Conservation (phyloP, 2,329 filamentous ascomycete species). For the Rosellinia necatrix region DNA sequence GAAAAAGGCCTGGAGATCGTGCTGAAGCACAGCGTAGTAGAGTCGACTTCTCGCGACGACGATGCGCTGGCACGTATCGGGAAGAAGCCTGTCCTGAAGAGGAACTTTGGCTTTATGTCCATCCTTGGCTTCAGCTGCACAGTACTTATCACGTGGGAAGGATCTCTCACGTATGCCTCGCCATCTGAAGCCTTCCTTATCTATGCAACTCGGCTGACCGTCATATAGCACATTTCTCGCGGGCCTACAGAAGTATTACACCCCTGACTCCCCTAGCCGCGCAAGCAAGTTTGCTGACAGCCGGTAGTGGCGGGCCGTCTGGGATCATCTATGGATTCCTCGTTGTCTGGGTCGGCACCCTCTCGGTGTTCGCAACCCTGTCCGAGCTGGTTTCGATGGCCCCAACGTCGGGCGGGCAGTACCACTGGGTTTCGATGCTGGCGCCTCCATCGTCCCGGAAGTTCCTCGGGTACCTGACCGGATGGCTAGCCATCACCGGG, state of each 20-base stretch:
- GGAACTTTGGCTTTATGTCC: conserved; percentile 33
- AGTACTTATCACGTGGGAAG: conserved; percentile 35
- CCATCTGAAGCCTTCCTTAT: neutral
- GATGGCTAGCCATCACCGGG: conserved; percentile 30
- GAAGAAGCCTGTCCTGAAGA: conserved; percentile 31
- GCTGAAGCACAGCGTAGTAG: conserved; percentile 7
- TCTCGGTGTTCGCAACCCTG: conserved; percentile 52
- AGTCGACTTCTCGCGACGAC: conserved; percentile 16
- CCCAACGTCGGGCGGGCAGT: conserved; percentile 32
- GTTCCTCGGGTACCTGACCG: conserved; percentile 32
- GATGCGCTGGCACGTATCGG: conserved; percentile 25
- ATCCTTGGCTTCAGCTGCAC: conserved; percentile 36
- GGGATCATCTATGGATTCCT: conserved; percentile 57
- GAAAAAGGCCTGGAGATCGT: conserved; percentile 13
- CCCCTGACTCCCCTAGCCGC: neutral
- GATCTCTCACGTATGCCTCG: conserved; percentile 27
- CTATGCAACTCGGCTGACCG: neutral
- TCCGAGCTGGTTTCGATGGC: conserved; percentile 52
- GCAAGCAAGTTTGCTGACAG: conserved; percentile 6
- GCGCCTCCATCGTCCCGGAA: conserved; percentile 27
- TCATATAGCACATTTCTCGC: conserved; percentile 24
- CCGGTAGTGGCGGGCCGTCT: conserved; percentile 41
- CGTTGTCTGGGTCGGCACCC: conserved; percentile 53
- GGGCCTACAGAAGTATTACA: conserved; percentile 28
- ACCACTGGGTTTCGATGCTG: conserved; percentile 37